Conservation (phyloP, 148 eudicot genomes). For the Heliamphora exappendiculata region DNA sequence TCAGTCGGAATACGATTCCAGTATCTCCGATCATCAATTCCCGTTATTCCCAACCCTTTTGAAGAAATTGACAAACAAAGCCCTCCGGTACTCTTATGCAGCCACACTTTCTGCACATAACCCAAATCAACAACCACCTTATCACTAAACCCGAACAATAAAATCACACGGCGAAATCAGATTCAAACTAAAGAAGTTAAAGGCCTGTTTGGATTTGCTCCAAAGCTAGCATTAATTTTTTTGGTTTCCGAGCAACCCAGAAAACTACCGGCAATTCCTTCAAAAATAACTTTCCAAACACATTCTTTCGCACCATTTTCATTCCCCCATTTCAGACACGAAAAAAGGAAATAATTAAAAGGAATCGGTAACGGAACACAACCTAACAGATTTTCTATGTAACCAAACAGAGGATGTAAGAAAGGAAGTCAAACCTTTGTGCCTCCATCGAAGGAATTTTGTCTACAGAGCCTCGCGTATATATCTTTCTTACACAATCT, state of each 20-base stretch:
- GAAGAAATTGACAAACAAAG: conserved; percentile 73
- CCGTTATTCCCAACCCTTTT: conserved; percentile 66
- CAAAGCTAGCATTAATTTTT: too few species aligned
- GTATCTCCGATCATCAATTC: conserved; percentile 86
- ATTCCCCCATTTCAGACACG: not conserved
- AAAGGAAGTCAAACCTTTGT: conserved; percentile 43
- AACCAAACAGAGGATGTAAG: not conserved
- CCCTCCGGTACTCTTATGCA: conserved; percentile 80
- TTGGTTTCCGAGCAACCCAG: not conserved
- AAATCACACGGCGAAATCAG: not conserved
- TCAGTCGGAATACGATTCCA: conserved; percentile 81
- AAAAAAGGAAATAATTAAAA: not conserved
- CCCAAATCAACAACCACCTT: not conserved
- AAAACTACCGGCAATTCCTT: not conserved
- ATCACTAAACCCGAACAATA: not conserved
- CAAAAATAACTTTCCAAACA: not conserved
- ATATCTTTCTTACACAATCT: conserved; percentile 58
- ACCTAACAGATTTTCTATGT: not conserved
- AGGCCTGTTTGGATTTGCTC: not conserved
- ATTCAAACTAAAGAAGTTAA: not conserved
- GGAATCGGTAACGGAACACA: not conserved
- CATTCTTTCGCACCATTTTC: not conserved
- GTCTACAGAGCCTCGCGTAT: conserved; percentile 44
- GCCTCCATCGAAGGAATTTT: conserved; percentile 56
- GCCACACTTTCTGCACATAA: conserved; percentile 56